Percentiles rank a stretch among this genome's conserved stretches.
These are phyloP conservation scores for Tylopilus subfusipes DNA, from an alignment of 768 basidiomycete species.

Conservation along the genomic window DNA sequence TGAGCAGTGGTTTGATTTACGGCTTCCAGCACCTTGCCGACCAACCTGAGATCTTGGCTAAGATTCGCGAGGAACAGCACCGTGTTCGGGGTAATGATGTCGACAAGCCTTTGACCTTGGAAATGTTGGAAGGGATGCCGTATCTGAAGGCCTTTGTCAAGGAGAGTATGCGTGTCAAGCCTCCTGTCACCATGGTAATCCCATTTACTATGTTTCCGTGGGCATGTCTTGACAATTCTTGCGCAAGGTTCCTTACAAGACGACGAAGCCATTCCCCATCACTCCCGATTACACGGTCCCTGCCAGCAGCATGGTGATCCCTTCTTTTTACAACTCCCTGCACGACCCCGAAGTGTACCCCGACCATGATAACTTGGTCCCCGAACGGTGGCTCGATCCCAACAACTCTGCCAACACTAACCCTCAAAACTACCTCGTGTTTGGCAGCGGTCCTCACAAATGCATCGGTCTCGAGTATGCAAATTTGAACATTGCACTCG, in stretches of 20 bases:
- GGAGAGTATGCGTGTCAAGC: constrained; percentile 87
- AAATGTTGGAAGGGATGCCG: constrained; percentile 88
- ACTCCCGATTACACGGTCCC: constrained; percentile 90
- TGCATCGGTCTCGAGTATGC: constrained; percentile 95
- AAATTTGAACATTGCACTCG: constrained; percentile 82
- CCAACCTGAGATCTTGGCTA: constrained; percentile 81
- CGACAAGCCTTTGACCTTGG: constrained; percentile 75
- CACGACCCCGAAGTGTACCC: constrained; percentile 89
- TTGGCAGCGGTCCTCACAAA: constrained; percentile 88
- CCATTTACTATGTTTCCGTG: not conserved
- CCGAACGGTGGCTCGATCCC: constrained; percentile 92
- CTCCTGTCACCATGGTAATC: constrained; percentile 91
- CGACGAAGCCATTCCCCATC: constrained; percentile 90
- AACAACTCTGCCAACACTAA: constrained; percentile 72
- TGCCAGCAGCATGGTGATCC: constrained; percentile 89
- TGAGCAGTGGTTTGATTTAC: constrained; percentile 95
- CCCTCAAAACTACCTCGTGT: constrained; percentile 95
- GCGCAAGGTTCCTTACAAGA: constrained; percentile 84
- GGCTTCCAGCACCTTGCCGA: constrained; percentile 96
- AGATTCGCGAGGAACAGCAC: constrained; percentile 89
- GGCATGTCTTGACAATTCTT: constrained; percentile 7
- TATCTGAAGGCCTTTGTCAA: constrained; percentile 92
- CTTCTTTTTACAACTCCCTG: constrained; percentile 87
- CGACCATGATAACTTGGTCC: constrained; percentile 75
- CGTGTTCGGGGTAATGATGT: constrained; percentile 75